Conservation (phyloP, 352 stramenopile species). For the Pythium aristosporum region DNA sequence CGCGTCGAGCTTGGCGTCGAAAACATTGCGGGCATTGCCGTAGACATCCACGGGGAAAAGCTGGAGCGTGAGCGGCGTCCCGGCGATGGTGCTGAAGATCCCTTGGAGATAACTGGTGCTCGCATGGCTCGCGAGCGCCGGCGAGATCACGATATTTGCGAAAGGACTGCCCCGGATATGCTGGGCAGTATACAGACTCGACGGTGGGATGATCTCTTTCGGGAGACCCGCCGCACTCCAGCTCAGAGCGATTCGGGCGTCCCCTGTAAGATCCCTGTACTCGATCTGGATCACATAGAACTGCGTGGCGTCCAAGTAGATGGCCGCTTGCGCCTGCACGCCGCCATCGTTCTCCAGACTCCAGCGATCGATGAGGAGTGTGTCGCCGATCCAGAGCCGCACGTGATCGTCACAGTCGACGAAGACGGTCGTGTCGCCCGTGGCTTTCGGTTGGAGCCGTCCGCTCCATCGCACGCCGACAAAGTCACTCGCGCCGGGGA, state of each 20-base stretch:
- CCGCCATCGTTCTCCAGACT: constrained; percentile 32
- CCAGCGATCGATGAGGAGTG: constrained; percentile 68
- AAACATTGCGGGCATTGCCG: constrained; percentile 37
- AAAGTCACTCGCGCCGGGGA: constrained; percentile 53
- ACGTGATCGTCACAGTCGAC: constrained; percentile 50
- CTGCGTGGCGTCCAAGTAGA: constrained; percentile 34
- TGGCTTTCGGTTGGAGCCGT: constrained; percentile 49
- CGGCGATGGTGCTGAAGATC: constrained; percentile 32
- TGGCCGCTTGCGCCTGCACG: constrained; percentile 23
- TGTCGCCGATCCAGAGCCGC: constrained; percentile 63
- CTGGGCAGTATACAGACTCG: constrained; percentile 44
- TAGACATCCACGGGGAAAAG: constrained; percentile 47
- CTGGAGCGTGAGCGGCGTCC: constrained; percentile 33
- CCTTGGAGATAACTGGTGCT: constrained; percentile 32
- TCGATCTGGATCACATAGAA: constrained; percentile 61
- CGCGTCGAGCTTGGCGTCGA: constrained; percentile 27
- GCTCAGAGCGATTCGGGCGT: constrained; percentile 42
- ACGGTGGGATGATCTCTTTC: constrained; percentile 46
- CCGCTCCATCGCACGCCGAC: constrained; percentile 67
- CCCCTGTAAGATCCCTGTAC: constrained; percentile 46
- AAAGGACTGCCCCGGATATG: constrained; percentile 61
- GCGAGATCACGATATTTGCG: constrained; percentile 36
- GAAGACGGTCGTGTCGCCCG: constrained; percentile 42
- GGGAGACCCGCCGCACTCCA: constrained; percentile 38
- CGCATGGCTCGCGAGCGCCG: constrained; percentile 28